These are phyloP conservation scores for Evernia prunastri DNA, from an alignment of 495 filamentous ascomycete genomes.

Conservation along the genomic window DNA sequence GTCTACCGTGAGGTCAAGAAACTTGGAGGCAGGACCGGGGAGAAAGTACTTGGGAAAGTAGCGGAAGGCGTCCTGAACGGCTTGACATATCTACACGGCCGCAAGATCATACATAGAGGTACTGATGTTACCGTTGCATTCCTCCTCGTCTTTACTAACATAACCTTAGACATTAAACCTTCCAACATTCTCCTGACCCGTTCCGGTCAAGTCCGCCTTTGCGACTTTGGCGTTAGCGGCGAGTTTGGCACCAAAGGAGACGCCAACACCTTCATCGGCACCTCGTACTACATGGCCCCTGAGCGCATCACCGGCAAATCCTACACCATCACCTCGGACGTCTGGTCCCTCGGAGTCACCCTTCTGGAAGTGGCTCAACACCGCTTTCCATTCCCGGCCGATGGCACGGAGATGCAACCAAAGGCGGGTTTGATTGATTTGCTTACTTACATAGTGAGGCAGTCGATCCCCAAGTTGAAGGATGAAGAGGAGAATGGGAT, in stretches of 20 bases:
- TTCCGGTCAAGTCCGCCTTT: constrained; percentile 90
- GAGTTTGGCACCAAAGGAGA: constrained; percentile 98
- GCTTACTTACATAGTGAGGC: constrained; percentile 92
- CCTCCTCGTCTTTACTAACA: constrained; percentile 14
- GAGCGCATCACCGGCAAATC: constrained; percentile 95
- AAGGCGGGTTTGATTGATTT: constrained; percentile 89
- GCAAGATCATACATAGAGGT: constrained; percentile 94
- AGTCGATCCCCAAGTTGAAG: constrained; percentile 92
- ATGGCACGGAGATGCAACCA: constrained; percentile 85
- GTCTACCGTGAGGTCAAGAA: constrained; percentile 97
- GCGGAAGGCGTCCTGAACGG: constrained; percentile 93
- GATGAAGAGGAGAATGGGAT: constrained; percentile 78
- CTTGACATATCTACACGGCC: constrained; percentile 89
- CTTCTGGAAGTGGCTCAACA: constrained; percentile 96
- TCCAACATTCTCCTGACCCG: constrained; percentile 94
- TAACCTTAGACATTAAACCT: constrained; percentile 76
- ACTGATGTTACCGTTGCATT: background rate
- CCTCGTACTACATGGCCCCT: constrained; percentile 98
- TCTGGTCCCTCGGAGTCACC: constrained; percentile 95
- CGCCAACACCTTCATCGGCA: constrained; percentile 98
- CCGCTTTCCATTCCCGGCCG: constrained; percentile 93
- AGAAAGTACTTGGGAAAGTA: constrained; percentile 97
- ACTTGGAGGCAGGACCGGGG: constrained; percentile 86
- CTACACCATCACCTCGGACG: constrained; percentile 97
- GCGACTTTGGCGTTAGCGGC: constrained; percentile 95